Base-by-base conservation (phyloP, 2,329 filamentous ascomycete species). In the Sphaerostilbella broomeana region DNA sequence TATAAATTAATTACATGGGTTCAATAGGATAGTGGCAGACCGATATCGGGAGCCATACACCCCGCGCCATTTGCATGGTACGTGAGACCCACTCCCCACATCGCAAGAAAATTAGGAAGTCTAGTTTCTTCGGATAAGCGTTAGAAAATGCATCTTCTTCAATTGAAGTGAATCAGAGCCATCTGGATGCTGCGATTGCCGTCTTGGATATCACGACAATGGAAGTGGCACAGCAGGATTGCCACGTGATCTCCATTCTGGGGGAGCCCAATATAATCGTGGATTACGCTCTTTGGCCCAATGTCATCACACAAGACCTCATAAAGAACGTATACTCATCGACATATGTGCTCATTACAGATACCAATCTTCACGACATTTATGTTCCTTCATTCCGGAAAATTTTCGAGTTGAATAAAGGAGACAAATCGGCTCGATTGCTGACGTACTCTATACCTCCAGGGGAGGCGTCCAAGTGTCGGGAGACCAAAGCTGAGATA, bases 321-420 rank as follows among this genome's bases (percentile, higher is more conserved):
- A 70, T 97, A 47, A 65, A 73, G 40, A 85, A 83, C 58, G 71
- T 92, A 45, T 64, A 75, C 35, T 92, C 89, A 15, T 94, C 88
- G 13, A 97, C 90, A 45, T 98, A 97, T 61, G 84, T 97, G 43
- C 81, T 98, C 46, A 86, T 98, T 55, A 97, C 92, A 62, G 92
- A 98, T 65, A 94, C 89, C 31, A 97, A 97, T 59, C 77, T 98
- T 46, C 77, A 76, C 46, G 73, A 81, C 16, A 74, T 81, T 52
- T 97, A 97, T 62, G 81, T 88, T 1, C 79, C 86, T n/a, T 59
- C 69, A 19, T 95, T 98, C 62, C 65, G 79, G 57, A 40, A 57
- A 15, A 54, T 48, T 1, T 67, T 68, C 36, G 47, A 62, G 13
- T 34, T 49, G 4, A 47, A 55, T 6, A 51, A 57, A 20, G 43